Conservation (phyloP, 352 stramenopile species). For the Globisporangium spiculum region DNA sequence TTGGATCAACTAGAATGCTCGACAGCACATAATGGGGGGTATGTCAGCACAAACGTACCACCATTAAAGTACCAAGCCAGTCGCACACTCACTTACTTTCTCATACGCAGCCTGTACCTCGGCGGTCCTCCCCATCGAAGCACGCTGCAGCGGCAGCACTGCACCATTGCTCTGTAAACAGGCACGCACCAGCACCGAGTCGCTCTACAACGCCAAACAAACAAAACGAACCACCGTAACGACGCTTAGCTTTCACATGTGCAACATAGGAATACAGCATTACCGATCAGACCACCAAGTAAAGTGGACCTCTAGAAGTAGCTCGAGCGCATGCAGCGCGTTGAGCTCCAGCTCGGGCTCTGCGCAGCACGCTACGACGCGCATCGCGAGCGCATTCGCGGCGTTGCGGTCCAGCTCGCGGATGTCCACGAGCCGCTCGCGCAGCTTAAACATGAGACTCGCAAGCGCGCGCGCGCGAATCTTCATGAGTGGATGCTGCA, state of each 20-base stretch:
- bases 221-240: neutral
- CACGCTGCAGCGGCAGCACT: slow-evolving; percentile 36
- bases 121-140: slow-evolving; percentile 21
- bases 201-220: slow-evolving; percentile 7
- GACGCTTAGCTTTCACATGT: slow-evolving; percentile 15
- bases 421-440: slow-evolving; percentile 43
- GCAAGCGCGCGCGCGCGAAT: slow-evolving; percentile 58
- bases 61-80: neutral
- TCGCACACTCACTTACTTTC: slow-evolving; percentile 24
- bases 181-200: slow-evolving; percentile 23
- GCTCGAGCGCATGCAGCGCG: slow-evolving; percentile 50
- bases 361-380: slow-evolving; percentile 37
- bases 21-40: neutral
- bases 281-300: neutral
- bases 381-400: slow-evolving; percentile 29
- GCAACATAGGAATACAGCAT: neutral
- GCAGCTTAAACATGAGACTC: slow-evolving; percentile 67
- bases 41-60: neutral
- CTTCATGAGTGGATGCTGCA: slow-evolving; percentile 55
- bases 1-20: slow-evolving; percentile 28
- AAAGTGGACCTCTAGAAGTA: slow-evolving; percentile 28
- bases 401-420: slow-evolving; percentile 27
- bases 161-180: slow-evolving; percentile 36
- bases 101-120: slow-evolving; percentile 45
- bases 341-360: slow-evolving; percentile 42